Percentiles rank a stretch among this genome's conserved stretches.
Conservation (phyloP, 371 early-diverging fungal genomes). For the Apophysomyces elegans region DNA sequence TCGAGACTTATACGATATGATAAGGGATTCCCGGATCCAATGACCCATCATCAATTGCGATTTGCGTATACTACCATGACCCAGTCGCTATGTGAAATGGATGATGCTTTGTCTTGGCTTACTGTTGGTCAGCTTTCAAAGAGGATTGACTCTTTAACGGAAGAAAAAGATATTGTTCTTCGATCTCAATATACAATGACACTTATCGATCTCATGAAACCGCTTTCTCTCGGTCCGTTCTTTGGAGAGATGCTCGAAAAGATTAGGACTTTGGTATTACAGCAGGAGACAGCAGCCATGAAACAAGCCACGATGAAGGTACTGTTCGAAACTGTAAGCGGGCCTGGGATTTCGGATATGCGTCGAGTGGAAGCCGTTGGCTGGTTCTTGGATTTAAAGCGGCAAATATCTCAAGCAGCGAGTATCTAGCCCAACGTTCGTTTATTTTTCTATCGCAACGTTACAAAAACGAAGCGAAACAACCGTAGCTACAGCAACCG, state of each 20-base stretch:
- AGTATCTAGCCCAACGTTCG: not conserved
- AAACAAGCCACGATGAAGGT: conserved; percentile 44
- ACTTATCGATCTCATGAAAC: conserved; percentile 48
- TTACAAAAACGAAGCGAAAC: no score
- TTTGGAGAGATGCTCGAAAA: conserved; percentile 37
- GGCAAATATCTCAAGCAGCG: conserved; percentile 12
- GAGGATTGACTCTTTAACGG: conserved; percentile 33
- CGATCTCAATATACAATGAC: conserved; percentile 39
- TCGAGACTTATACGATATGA: no score
- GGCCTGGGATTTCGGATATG: conserved; percentile 55
- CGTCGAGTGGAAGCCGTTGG: conserved; percentile 51
- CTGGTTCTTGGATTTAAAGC: conserved; percentile 52
- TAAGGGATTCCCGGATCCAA: conserved; percentile 58
- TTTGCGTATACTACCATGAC: conserved; percentile 63
- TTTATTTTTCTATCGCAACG: no score
- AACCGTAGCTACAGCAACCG: no score
- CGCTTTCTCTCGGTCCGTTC: conserved; percentile 54
- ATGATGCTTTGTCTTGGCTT: conserved; percentile 66
- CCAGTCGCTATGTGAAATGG: conserved; percentile 58
- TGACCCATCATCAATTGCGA: conserved; percentile 63
- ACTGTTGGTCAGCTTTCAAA: conserved; percentile 54
- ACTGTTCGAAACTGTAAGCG: conserved; percentile 53
- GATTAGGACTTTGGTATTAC: conserved; percentile 26
- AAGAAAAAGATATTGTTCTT: conserved; percentile 27
- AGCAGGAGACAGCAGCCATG: conserved; percentile 27